Evolutionary conservation across 2,329 filamentous ascomycete species (phyloP).

Genomic region (Thelonectria blattea): DNA sequence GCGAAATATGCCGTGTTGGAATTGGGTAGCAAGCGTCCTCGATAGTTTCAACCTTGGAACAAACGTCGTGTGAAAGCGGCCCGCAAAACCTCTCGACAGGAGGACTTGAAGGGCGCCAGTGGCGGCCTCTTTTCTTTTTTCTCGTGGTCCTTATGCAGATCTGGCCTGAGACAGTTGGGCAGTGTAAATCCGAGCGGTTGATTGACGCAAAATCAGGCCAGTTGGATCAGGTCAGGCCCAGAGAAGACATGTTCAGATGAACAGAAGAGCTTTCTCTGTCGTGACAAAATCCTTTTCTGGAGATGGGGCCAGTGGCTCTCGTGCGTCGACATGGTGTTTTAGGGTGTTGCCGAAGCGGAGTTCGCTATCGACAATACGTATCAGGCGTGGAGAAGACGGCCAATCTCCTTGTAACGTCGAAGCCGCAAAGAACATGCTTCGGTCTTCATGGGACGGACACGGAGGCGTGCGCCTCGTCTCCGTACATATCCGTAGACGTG

Average conservation of each 20-base stretch:
- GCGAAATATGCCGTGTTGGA: neutral
- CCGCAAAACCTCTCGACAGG: constrained; percentile 1
- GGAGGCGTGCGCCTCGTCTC: constrained; percentile 19
- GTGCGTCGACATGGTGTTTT: constrained; percentile 1
- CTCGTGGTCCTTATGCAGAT: constrained; percentile 3
- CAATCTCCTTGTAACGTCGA: constrained; percentile 1
- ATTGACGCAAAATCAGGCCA: constrained; percentile 7
- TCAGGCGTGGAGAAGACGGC: constrained; percentile 13
- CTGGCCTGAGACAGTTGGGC: constrained; percentile 4
- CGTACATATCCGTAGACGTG: constrained; percentile 1
- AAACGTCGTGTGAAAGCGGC: neutral
- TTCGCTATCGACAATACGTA: constrained; percentile 1
- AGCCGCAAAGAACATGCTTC: neutral
- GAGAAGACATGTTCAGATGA: neutral
- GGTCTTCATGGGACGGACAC: constrained; percentile 12
- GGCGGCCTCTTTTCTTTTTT: constrained; percentile 19
- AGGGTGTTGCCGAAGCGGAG: constrained; percentile 6
- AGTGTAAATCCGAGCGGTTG: constrained; percentile 1
- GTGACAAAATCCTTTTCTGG: constrained; percentile 1
- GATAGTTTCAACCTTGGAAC: neutral
- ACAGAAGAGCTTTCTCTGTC: neutral
- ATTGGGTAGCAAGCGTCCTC: neutral
- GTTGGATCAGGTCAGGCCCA: constrained; percentile 9
- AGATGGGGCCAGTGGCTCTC: constrained; percentile 6
- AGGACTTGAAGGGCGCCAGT: constrained; percentile 16